Percentiles rank a stretch among this genome's conserved stretches.
phyloP scores from a whole-genome alignment of 441 rosid genomes.

The Aleurites moluccanus region DNA sequence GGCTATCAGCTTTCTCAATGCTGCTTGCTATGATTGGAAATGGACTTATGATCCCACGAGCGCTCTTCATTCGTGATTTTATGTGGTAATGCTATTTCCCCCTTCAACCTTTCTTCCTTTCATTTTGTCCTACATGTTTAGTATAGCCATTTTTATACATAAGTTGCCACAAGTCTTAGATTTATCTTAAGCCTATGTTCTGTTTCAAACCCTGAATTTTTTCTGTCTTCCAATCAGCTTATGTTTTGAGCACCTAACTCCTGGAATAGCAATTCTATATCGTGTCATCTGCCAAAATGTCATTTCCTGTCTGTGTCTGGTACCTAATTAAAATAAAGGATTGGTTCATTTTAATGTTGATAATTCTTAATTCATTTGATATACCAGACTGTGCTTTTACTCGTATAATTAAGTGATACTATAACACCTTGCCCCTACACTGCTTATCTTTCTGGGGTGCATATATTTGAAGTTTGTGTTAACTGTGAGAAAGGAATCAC shows the following conservation, averaged over 20 bases:
- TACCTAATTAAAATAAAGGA: too few relatives aligned
- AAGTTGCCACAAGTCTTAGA: not conserved
- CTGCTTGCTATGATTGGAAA: slow-evolving; percentile 91
- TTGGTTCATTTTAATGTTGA: not conserved
- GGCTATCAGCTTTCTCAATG: slow-evolving; percentile 84
- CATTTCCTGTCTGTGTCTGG: not conserved
- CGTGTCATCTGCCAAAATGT: not conserved
- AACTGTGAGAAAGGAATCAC: not conserved
- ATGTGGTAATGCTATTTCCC: slow-evolving; percentile 72
- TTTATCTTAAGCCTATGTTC: not conserved
- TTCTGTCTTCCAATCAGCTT: not conserved
- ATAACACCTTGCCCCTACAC: not conserved
- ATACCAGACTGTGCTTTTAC: not conserved
- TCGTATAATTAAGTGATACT: not conserved
- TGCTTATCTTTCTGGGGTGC: not conserved
- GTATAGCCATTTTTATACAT: not conserved
- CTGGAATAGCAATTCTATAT: not conserved
- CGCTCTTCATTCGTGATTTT: slow-evolving; percentile 84
- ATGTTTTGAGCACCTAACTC: slow-evolving; percentile 1
- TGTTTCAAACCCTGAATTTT: not conserved
- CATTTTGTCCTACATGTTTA: not conserved
- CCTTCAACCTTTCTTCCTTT: not conserved
- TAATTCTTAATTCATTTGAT: not conserved
- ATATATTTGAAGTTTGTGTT: not conserved
- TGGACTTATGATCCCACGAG: slow-evolving; percentile 93